Evolutionary conservation across 2,329 filamentous ascomycete genomes (phyloP), one percentile per base, ranked within the genome.

Genomic region (Cercospora sp.): DNA sequence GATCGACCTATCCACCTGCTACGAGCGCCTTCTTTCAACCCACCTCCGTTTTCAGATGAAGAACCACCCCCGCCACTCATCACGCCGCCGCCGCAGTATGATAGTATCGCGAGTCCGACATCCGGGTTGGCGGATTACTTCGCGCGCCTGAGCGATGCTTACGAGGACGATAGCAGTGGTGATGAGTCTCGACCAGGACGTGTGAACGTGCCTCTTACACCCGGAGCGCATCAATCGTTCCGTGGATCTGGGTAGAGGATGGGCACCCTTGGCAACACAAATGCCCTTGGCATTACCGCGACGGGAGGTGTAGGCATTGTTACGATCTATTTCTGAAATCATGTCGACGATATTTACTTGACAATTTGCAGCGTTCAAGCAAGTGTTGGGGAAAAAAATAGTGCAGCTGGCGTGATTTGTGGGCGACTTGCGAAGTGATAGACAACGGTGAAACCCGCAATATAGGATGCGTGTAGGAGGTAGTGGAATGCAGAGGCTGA

Each of bases 31-130:
- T 96, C 92, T 0, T 97, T 93, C 81, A 93, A 93, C 68, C 94
- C 94, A 1, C 93, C 94, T 0, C 88, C 92, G 0, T 97, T 97
- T 76, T 90, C 95, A 70, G 92, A 92, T 5, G 91, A 96, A 63
- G 85, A 89, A 5, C 89, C 91, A 0, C 91, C 92, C 3, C 91
- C 91, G 61, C 88, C 90, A 0, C 79, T 91, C 16, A 84, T 91
- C 71, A 96, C 93, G 0, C 93, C 93, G 1, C 94, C 94, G 7
- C 94, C 94, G 0, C 88, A 91, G 66, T 97, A 97, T 77, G 91
- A 94, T 68, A 84, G 86, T 3, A 91, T 96, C 43, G 88, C 95
- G 1, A 91, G 90, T 16, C 92, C 78, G 79, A 93, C 82, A 80
- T 89, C 79, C 12, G 87, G 87, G 0, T 79, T 97, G 58, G 91